Percentiles rank a stretch among this genome's conserved stretches.
Evolutionary conservation across 352 stramenopile genomes (phyloP).

Genomic region (Sclerospora graminicola): DNA sequence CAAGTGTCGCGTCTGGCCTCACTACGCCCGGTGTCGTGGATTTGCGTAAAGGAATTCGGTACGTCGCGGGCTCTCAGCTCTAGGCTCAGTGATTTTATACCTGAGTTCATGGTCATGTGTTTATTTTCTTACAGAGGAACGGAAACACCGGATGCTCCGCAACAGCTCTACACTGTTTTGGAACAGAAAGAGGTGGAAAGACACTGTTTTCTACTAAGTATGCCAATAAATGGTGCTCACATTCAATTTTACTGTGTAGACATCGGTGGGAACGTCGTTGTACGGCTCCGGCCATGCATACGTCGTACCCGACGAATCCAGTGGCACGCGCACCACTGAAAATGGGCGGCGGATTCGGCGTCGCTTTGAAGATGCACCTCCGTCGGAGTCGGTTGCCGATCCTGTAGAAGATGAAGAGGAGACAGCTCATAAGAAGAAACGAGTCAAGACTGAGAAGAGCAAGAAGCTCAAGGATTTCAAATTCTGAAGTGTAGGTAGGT

Average conservation of each 20-base stretch:
- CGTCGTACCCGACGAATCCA: slow-evolving; percentile 39
- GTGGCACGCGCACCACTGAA: slow-evolving; percentile 28
- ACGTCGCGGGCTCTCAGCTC: slow-evolving; percentile 1
- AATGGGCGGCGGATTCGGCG: slow-evolving; percentile 50
- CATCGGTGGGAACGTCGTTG: slow-evolving; percentile 55
- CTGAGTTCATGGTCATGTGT: slow-evolving; percentile 1
- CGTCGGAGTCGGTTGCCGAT: slow-evolving; percentile 15
- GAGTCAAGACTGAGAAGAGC: slow-evolving; percentile 62
- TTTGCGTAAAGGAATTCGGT: slow-evolving; percentile 69
- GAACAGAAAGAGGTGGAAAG: slow-evolving; percentile 55
- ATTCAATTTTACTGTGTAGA: slow-evolving; percentile 18
- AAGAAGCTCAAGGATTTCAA: slow-evolving; percentile 84
- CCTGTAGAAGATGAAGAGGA: slow-evolving; percentile 43
- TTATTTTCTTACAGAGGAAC: slow-evolving; percentile 23
- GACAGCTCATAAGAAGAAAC: slow-evolving; percentile 58
- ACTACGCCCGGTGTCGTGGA: slow-evolving; percentile 61
- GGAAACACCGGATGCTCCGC: slow-evolving; percentile 44
- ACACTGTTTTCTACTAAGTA: not conserved
- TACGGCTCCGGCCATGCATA: slow-evolving; percentile 73
- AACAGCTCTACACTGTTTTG: slow-evolving; percentile 73
- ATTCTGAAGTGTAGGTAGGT: slow-evolving; percentile 43
- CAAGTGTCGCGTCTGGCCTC: slow-evolving; percentile 58
- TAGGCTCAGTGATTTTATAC: not conserved
- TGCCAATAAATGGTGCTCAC: slow-evolving; percentile 1
- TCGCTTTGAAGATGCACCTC: slow-evolving; percentile 55